Percentiles rank a stretch among this genome's conserved stretches.
Conservation (phyloP, 345 rosid genomes). For the Abelmoschus esculentus region DNA sequence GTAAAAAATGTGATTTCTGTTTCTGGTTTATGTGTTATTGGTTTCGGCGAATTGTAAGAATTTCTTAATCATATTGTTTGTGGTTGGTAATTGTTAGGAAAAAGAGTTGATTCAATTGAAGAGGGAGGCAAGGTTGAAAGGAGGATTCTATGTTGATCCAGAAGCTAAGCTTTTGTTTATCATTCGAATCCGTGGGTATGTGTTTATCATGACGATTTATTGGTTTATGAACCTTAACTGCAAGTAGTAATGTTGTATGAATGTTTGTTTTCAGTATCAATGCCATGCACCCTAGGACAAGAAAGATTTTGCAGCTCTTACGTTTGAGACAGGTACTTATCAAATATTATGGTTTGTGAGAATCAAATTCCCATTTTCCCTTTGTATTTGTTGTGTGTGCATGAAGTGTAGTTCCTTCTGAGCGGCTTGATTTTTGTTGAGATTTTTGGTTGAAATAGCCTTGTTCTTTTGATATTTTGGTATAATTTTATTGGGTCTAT, state of each 20-base stretch:
- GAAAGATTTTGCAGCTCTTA: conserved; percentile 79
- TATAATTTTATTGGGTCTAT: too few species aligned
- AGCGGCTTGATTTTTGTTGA: neutral
- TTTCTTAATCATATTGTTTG: neutral
- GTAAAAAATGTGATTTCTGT: conserved; percentile 14
- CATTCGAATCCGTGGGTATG: conserved; percentile 73
- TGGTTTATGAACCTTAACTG: neutral
- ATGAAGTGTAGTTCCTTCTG: too few species aligned
- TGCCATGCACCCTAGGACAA: conserved; percentile 77
- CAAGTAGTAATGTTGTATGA: neutral
- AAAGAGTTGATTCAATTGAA: conserved; percentile 59
- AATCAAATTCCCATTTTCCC: neutral
- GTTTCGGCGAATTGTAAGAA: neutral
- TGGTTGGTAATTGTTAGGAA: conserved; percentile 24
- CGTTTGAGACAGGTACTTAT: conserved; percentile 74
- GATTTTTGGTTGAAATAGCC: neutral
- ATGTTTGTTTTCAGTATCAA: conserved; percentile 48
- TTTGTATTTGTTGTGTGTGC: too few species aligned
- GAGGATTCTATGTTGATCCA: conserved; percentile 89
- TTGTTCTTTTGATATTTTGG: neutral
- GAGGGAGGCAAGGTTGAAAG: conserved; percentile 76
- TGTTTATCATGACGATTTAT: neutral
- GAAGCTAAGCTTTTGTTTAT: conserved; percentile 83
- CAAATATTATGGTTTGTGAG: neutral
- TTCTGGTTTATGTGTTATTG: neutral